Evolutionary conservation across 441 rosid species (phyloP).

Genomic region (Capsella rubella): DNA sequence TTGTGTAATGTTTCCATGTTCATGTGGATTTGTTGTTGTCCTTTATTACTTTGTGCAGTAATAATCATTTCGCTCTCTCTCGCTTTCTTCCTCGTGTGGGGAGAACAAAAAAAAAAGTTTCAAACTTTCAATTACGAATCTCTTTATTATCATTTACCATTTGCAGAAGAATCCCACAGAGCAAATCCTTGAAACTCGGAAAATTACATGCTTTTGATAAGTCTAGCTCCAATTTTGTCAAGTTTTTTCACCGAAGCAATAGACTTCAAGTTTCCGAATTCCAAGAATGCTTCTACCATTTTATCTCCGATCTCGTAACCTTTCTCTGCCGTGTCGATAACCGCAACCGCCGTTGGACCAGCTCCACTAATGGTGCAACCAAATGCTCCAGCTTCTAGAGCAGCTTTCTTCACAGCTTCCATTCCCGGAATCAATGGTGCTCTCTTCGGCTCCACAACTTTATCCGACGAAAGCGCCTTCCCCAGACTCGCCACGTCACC

Average conservation of each 20-base stretch:
- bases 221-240: conserved; percentile 82
- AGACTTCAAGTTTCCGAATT: conserved; percentile 58
- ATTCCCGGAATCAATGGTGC: conserved; percentile 87
- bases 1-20: conserved; percentile 46
- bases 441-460: conserved; percentile 69
- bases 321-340: conserved; percentile 56
- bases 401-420: conserved; percentile 77
- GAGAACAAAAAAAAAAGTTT: conserved; percentile 8
- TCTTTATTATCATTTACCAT: conserved; percentile 17
- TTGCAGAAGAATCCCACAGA: neutral
- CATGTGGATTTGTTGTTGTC: conserved; percentile 40
- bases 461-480: conserved; percentile 78
- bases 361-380: conserved; percentile 92
- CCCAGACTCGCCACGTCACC: conserved; percentile 73
- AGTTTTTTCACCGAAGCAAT: conserved; percentile 61
- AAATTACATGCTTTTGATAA: conserved; percentile 50
- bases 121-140: conserved; percentile 29
- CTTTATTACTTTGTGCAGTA: conserved; percentile 53
- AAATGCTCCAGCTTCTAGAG: conserved; percentile 73
- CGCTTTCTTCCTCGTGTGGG: conserved; percentile 19
- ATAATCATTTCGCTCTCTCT: conserved; percentile 39
- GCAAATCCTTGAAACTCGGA: neutral
- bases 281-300: conserved; percentile 69
- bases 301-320: conserved; percentile 70
- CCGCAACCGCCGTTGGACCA: conserved; percentile 88